A percentile compares a stretch with the other conserved stretches of the same genome.
Evolutionary conservation across 1,284 basidiomycete species (phyloP).

Genomic region (Leccinum huronense): DNA sequence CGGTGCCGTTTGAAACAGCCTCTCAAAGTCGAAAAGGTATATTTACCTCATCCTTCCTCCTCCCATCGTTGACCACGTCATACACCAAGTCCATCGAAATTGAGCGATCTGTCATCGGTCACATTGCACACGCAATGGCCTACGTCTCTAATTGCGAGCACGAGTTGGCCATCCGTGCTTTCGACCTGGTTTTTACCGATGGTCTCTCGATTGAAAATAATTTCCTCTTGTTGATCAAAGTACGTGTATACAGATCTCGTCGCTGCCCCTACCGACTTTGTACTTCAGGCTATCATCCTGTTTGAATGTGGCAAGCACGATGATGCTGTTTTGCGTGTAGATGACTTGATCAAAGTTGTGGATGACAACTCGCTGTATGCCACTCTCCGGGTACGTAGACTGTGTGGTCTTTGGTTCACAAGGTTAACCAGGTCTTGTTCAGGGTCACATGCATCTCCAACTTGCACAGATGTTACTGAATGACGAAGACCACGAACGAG

Average conservation of each 20-base stretch:
- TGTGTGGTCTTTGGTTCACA: not conserved
- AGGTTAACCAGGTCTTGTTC: not conserved
- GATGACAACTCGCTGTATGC: not conserved
- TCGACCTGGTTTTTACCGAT: constrained; percentile 6
- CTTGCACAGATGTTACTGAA: not conserved
- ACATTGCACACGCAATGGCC: constrained; percentile 2
- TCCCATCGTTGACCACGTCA: not conserved
- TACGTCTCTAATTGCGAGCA: not conserved
- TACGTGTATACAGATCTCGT: not conserved
- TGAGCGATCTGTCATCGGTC: not conserved
- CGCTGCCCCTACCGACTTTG: not conserved
- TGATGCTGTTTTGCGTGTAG: constrained; percentile 1
- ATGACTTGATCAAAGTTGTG: constrained; percentile 1
- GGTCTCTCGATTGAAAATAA: not conserved
- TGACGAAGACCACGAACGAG: not conserved
- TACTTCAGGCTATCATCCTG: constrained; percentile 8
- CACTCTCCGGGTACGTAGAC: not conserved
- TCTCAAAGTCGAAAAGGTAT: not conserved
- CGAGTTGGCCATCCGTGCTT: not conserved
- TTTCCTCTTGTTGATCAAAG: constrained; percentile 9
- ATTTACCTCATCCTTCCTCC: not conserved
- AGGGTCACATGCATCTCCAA: constrained; percentile 4
- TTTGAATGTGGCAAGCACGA: constrained; percentile 9
- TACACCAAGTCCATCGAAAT: constrained; percentile 5
- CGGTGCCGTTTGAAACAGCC: not conserved